Evolutionary conservation across 2,329 filamentous ascomycete genomes (phyloP), one percentile per base, ranked within the genome.

Genomic region (Trichoderma atroviride): DNA sequence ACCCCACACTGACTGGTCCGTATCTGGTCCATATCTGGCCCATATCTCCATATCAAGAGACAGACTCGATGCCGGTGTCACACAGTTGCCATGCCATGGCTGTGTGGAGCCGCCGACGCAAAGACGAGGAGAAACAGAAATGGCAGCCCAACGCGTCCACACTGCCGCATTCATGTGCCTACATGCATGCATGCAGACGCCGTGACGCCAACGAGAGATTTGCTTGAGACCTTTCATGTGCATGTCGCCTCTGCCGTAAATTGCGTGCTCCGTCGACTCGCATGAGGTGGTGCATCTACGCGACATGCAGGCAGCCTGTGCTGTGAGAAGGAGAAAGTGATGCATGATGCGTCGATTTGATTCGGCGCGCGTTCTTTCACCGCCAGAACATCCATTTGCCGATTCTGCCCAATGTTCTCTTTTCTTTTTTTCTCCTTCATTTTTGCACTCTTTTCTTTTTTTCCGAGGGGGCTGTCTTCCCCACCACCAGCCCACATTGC

Each of bases 251-350:
- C 4, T 50, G 52, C 31, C 29, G 33, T 66, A 58, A 58, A 66
- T 66, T 66, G 31, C 52, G 63, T 66, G 63, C 63, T 50, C 63
- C 63, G 35, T 50, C 63, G 27, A 50, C 63, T 35, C 50, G 57
- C 63, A 66, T 66, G 37, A 55, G 62, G 29, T 24, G 16, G 29
- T 57, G 55, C 55, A 57, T 19, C 11, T 2, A 24, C 47, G 47
- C 29, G 40, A 29, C 35, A 29, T 66, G 63, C 63, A 66, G 47
- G 53, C 53, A 47, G 40, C 63, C 29, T 31, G 29, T 31, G 27
- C 60, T 55, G 60, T 55, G 60, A 35, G 29, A 31, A 29, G 40
- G 60, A 58, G 22, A 40, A 40, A 29, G 62, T 19, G 43, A 40
- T 56, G 19, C 6, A 19, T 43, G 40, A 35, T 35, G 11, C 33